These are phyloP conservation scores for Rhodotorula kratochvilovae DNA, from an alignment of 768 basidiomycete species.

Conservation along the genomic window DNA sequence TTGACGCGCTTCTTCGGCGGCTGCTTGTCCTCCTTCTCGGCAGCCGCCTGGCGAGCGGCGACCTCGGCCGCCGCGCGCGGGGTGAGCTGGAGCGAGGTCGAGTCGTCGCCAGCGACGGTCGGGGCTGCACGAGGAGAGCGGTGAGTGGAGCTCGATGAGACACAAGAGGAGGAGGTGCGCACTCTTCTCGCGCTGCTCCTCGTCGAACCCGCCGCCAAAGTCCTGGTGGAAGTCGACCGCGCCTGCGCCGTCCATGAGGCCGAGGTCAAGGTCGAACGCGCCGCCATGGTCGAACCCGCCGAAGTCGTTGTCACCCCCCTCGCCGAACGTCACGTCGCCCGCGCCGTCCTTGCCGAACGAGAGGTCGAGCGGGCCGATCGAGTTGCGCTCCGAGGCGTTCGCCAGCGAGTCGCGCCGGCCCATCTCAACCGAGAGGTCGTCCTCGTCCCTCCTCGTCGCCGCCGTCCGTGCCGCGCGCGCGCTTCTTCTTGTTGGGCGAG, in stretches of 20 bases:
- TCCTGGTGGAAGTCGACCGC: slow-evolving; percentile 56
- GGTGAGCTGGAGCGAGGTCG: slow-evolving; percentile 45
- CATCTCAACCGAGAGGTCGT: slow-evolving; percentile 52
- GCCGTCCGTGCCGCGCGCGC: slow-evolving; percentile 11
- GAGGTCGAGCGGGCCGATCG: slow-evolving; percentile 56
- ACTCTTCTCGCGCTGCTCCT: slow-evolving; percentile 57
- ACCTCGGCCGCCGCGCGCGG: slow-evolving; percentile 54
- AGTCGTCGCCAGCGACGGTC: slow-evolving; percentile 6
- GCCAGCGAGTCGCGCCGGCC: slow-evolving; percentile 28
- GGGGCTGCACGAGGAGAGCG: neutral
- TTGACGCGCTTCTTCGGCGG: slow-evolving; percentile 57
- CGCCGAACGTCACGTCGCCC: slow-evolving; percentile 8
- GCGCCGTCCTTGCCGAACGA: slow-evolving; percentile 5
- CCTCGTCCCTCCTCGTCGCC: slow-evolving; percentile 47
- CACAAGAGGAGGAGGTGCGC: slow-evolving; percentile 50
- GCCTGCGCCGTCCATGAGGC: neutral
- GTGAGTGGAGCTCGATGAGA: slow-evolving; percentile 9
- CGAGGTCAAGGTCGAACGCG: slow-evolving; percentile 41
- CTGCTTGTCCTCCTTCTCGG: slow-evolving; percentile 50
- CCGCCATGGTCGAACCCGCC: slow-evolving; percentile 33
- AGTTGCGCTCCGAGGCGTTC: slow-evolving; percentile 50
- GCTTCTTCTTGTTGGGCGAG: slow-evolving; percentile 45
- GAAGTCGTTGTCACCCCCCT: slow-evolving; percentile 28
- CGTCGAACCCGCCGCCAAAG: slow-evolving; percentile 66
- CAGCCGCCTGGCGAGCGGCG: slow-evolving; percentile 28